phyloP scores from a whole-genome alignment of 2,329 filamentous ascomycete species.

The Fusarium albidum region DNA sequence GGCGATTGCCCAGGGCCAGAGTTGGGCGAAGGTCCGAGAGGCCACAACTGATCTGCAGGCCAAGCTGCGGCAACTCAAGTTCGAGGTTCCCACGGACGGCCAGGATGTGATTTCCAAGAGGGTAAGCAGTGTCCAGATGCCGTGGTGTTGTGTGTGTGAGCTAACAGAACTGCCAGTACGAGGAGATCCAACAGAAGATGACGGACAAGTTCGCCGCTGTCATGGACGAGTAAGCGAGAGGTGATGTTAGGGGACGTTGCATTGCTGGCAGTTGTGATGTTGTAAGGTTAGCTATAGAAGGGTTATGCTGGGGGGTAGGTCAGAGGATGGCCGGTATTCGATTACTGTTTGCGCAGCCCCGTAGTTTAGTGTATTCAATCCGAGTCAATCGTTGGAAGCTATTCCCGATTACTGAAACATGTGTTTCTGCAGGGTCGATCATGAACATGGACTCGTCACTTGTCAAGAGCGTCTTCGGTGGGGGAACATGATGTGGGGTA shows the following conservation, averaged over 20 bases:
- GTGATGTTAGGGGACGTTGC: slow-evolving; percentile 29
- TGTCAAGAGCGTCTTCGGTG: neutral
- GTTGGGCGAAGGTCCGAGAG: slow-evolving; percentile 92
- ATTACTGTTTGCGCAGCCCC: slow-evolving; percentile 39
- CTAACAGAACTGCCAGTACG: slow-evolving; percentile 73
- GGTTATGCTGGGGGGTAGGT: slow-evolving; percentile 31
- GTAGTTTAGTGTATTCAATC: slow-evolving; percentile 41
- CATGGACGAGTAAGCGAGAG: slow-evolving; percentile 79
- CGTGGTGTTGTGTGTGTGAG: too few relatives aligned
- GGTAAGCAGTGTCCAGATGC: slow-evolving; percentile 66
- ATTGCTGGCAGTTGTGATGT: slow-evolving; percentile 36
- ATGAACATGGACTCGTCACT: neutral
- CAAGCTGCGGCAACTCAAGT: slow-evolving; percentile 92
- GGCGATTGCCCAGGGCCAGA: slow-evolving; percentile 88
- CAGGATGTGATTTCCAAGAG: slow-evolving; percentile 84
- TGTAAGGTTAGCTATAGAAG: slow-evolving; percentile 39
- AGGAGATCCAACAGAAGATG: slow-evolving; percentile 90
- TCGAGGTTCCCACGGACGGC: slow-evolving; percentile 88
- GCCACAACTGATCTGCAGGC: slow-evolving; percentile 86
- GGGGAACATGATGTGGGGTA: slow-evolving; percentile 31
- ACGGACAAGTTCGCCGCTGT: slow-evolving; percentile 97
- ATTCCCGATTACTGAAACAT: slow-evolving; percentile 11
- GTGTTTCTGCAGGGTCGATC: slow-evolving; percentile 1
- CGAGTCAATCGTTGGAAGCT: slow-evolving; percentile 37
- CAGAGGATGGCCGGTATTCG: slow-evolving; percentile 37